These are phyloP conservation scores for Elsinoe fawcettii DNA, from an alignment of 2,329 filamentous ascomycete species.

Conservation along the genomic window DNA sequence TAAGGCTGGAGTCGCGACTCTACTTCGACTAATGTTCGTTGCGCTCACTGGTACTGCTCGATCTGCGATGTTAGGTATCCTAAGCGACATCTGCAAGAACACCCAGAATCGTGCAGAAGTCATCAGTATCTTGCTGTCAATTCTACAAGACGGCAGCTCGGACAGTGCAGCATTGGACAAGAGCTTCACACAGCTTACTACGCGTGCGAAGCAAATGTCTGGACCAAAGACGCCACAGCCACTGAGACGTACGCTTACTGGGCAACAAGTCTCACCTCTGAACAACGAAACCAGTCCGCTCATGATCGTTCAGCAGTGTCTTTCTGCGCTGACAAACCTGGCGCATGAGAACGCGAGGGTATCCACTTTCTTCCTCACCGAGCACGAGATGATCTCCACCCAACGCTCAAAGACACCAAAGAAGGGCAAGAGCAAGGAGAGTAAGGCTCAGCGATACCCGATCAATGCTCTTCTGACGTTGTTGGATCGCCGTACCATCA, in stretches of 20 bases:
- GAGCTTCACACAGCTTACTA: conserved; percentile 86
- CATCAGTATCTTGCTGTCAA: conserved; percentile 82
- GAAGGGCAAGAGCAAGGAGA: conserved; percentile 84
- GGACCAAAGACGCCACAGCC: conserved; percentile 70
- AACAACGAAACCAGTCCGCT: conserved; percentile 85
- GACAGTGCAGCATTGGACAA: conserved; percentile 91
- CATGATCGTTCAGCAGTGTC: conserved; percentile 90
- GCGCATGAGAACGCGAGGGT: conserved; percentile 80
- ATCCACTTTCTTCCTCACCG: conserved; percentile 83
- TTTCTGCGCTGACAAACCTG: conserved; percentile 75
- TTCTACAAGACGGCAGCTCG: conserved; percentile 88
- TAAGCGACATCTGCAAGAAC: conserved; percentile 90
- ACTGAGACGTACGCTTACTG: conserved; percentile 66
- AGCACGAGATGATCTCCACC: conserved; percentile 66
- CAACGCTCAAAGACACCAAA: conserved; percentile 59
- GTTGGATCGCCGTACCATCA: conserved; percentile 87
- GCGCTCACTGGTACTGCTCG: conserved; percentile 82
- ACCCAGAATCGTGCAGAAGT: conserved; percentile 93
- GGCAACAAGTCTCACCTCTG: conserved; percentile 38
- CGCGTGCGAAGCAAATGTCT: conserved; percentile 68
- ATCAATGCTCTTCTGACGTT: conserved; percentile 84
- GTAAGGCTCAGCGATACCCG: conserved; percentile 76
- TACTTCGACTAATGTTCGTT: conserved; percentile 97
- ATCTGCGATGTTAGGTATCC: conserved; percentile 73
- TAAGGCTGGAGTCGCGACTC: conserved; percentile 88